These are phyloP conservation scores for Apiospora pterosperma DNA, from an alignment of 2,329 filamentous ascomycete species.

Conservation along the genomic window DNA sequence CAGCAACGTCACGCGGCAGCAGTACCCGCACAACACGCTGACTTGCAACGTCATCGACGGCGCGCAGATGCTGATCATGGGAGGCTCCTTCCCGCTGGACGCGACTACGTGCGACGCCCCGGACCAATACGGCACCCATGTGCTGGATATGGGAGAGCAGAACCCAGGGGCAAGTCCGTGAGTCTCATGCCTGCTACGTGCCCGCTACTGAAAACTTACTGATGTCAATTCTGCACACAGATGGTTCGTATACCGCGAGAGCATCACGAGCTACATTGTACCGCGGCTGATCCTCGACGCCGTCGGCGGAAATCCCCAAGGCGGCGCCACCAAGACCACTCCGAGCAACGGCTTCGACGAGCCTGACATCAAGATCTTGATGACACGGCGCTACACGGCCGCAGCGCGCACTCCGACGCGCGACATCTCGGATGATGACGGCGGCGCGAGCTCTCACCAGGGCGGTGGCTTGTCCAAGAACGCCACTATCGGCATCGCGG, in stretches of 20 bases:
- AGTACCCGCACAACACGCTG: constrained; percentile 49
- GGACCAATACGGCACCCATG: constrained; percentile 52
- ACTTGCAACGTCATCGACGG: constrained; percentile 55
- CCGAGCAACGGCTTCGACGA: constrained; percentile 48
- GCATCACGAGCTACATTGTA: constrained; percentile 50
- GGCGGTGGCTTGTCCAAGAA: not conserved
- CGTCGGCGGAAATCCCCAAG: constrained; percentile 48
- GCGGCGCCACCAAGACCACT: constrained; percentile 49
- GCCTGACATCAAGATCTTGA: constrained; percentile 49
- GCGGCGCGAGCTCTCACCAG: not conserved
- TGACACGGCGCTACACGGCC: constrained; percentile 45
- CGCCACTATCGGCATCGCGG: constrained; percentile 3
- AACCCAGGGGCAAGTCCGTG: constrained; percentile 37
- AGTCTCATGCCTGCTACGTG: not conserved
- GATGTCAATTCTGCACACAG: not conserved
- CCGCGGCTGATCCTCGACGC: constrained; percentile 46
- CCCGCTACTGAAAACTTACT: too few relatives aligned
- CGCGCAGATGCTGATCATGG: constrained; percentile 61
- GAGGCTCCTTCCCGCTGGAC: constrained; percentile 52
- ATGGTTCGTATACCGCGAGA: constrained; percentile 50
- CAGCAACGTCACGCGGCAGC: constrained; percentile 33
- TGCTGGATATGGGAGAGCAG: constrained; percentile 50
- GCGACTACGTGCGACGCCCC: constrained; percentile 46
- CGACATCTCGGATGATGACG: constrained; percentile 18
- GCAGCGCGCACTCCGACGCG: constrained; percentile 49